Base-by-base conservation (phyloP, 139 green algal genomes). In the Picochlorum sp. region DNA sequence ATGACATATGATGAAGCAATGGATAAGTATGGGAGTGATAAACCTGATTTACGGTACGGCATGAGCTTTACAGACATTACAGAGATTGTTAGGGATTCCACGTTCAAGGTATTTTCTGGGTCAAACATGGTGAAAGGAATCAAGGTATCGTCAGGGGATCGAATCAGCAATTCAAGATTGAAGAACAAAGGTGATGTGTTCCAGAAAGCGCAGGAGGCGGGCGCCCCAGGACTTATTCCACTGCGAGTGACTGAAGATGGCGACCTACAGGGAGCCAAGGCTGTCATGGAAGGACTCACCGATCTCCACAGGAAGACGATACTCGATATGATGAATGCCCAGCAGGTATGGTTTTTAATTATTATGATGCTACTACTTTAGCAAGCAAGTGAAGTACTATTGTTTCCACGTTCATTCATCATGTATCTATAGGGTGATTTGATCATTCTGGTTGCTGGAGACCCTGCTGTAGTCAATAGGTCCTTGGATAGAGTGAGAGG, bases 1-100 rank as follows among this genome's bases (percentile, higher is more conserved):
- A 78, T 98, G 63, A 89, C 84, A 14, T 97, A 97, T 66, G 74
- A 73, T 5, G 85, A 98, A 20, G 92, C 92, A n/a, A 93, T 97
- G 84, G 76, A 50, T 18, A 72, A 65, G 24, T 94, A 88, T 62
- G 87, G 77, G 47, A 82, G 44, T 34, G 89, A 96, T 81, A 92
- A 91, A 67, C 89, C 89, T 45, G 89, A 97, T 75, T 62, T 91
- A 45, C 76, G 92, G 15, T 98, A 88, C 60, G 92, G 84, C 1
- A 73, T 97, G 41, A 76, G 88, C 68, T 77, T 92, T 57, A 31
- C 61, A 1, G 76, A 92, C 41, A 77, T 97, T 49, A 81, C 76
- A 3, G 64, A 77, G 8, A 60, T 74, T 7, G 76, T 96, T 11
- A 26, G 20, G 9, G 84, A 61, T 59, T 91, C 77, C 56, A 66